Percentiles rank a stretch among this genome's conserved stretches.
These are phyloP conservation scores for Xylaria castorea DNA, from an alignment of 495 filamentous ascomycete genomes.

Conservation along the genomic window DNA sequence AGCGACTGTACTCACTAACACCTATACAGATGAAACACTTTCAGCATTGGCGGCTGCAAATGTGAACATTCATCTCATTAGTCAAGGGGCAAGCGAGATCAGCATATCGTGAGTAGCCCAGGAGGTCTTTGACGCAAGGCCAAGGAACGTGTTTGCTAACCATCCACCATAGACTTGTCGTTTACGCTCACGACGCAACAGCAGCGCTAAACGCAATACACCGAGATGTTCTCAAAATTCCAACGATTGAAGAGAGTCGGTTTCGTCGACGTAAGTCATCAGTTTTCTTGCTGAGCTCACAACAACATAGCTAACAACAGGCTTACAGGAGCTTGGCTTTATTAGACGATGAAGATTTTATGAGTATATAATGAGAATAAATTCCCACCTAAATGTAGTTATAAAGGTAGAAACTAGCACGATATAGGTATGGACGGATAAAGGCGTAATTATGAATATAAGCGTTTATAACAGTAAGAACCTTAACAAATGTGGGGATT, in stretches of 20 bases:
- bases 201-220: constrained; percentile 50
- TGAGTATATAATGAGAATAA: not conserved
- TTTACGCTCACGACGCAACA: constrained; percentile 44
- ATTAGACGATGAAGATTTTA: not conserved
- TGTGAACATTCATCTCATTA: constrained; percentile 50
- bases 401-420: not conserved
- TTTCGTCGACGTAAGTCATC: constrained; percentile 41
- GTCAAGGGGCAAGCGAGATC: constrained; percentile 52
- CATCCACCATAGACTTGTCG: constrained; percentile 41
- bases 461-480: not conserved
- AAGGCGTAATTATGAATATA: constrained; percentile 4
- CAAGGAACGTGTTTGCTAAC: not conserved
- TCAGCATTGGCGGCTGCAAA: constrained; percentile 45
- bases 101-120: constrained; percentile 46
- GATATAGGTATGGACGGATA: not conserved
- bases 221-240: constrained; percentile 50
- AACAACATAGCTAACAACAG: not conserved
- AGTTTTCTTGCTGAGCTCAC: not conserved
- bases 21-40: constrained; percentile 44
- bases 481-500: not conserved
- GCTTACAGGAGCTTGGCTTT: constrained; percentile 25
- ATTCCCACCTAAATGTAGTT: not conserved
- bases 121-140: not conserved
- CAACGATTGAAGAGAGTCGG: constrained; percentile 41
- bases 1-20: constrained; percentile 23